Conservation (phyloP, 371 early-diverging fungal species). For the Mucor racemosus region DNA sequence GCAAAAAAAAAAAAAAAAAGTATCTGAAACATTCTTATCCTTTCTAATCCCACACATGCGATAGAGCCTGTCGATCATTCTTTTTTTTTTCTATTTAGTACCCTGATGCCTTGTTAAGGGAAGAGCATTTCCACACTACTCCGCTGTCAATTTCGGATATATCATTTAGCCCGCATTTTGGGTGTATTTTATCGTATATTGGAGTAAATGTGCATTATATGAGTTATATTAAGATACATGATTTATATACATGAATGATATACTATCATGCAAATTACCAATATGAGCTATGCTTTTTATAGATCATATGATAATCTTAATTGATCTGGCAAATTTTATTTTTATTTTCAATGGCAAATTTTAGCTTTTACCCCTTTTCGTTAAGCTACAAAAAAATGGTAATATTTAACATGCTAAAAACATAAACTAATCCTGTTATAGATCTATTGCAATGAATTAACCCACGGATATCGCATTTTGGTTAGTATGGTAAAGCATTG, state of each 20-base stretch:
- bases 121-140: background rate
- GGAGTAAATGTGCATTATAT: background rate
- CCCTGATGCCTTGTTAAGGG: background rate
- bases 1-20: background rate
- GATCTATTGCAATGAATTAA: background rate
- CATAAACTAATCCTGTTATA: background rate
- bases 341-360: background rate
- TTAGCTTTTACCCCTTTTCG: slow-evolving; percentile 8
- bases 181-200: background rate
- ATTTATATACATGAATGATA: background rate
- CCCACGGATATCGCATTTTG: slow-evolving; percentile 6
- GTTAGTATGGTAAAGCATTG: background rate
- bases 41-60: background rate
- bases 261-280: too few relatives aligned
- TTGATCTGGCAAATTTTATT: background rate
- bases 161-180: background rate
- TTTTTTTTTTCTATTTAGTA: background rate
- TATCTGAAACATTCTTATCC: background rate
- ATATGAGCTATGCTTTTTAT: too few relatives aligned
- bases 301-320: background rate
- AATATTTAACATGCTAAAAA: slow-evolving; percentile 3
- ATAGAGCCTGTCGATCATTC: background rate
- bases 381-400: too few relatives aligned
- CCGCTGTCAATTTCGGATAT: slow-evolving; percentile 2
- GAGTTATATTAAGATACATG: too few relatives aligned